These are phyloP conservation scores for Mimosa bimucronata DNA, from an alignment of 306 rosid species.

Conservation along the genomic window DNA sequence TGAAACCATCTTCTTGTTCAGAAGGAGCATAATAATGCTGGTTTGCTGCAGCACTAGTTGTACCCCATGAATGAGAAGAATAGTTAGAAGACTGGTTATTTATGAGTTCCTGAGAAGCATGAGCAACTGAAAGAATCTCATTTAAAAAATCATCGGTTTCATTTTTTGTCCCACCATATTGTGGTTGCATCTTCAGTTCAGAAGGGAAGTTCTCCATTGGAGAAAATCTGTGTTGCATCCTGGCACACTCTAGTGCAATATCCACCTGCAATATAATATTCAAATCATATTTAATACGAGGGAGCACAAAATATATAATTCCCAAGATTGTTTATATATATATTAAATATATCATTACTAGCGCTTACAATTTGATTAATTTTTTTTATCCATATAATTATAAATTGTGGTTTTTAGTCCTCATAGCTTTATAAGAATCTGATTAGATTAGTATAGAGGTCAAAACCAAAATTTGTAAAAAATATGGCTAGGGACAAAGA, in stretches of 20 bases:
- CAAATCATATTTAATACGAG: neutral
- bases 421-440: no score
- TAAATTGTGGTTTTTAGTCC: no score
- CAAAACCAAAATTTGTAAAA: no score
- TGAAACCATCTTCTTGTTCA: constrained; percentile 53
- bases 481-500: no score
- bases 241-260: constrained; percentile 90
- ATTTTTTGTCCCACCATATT: constrained; percentile 41
- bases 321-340: neutral
- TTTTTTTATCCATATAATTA: no score
- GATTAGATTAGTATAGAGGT: no score
- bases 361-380: no score
- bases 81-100: constrained; percentile 46
- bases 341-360: no score
- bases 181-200: constrained; percentile 53
- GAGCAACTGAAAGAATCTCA: constrained; percentile 92
- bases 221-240: constrained; percentile 86
- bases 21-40: constrained; percentile 43
- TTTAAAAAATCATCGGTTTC: constrained; percentile 79
- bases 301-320: neutral
- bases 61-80: constrained; percentile 45
- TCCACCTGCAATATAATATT: constrained; percentile 61
- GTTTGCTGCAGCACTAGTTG: constrained; percentile 33
- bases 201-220: constrained; percentile 71
- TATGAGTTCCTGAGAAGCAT: constrained; percentile 74